Conservation (phyloP, 805 yeast genomes). For the Suhomyces tanzawaensis region DNA sequence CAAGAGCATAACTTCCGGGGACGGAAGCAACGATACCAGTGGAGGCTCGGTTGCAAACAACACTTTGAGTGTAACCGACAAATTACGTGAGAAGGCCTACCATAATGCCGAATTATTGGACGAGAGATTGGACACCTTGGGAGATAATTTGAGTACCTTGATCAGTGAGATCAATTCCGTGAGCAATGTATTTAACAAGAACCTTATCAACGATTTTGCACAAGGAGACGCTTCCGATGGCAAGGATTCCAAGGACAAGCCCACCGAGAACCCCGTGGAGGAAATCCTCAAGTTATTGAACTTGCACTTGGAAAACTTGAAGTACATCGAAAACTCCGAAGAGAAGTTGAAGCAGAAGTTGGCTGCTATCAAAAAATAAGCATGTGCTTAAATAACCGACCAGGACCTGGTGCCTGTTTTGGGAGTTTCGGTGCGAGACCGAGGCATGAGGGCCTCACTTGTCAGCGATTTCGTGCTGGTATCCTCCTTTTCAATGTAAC, state of each 20-base stretch:
- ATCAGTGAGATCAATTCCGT: conserved; percentile 82
- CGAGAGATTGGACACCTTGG: conserved; percentile 74
- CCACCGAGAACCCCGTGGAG: conserved; percentile 46
- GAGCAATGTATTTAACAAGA: conserved; percentile 72
- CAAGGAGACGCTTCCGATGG: conserved; percentile 12
- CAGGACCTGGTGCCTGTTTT: no score
- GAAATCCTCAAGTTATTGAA: conserved; percentile 80
- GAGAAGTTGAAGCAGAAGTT: conserved; percentile 65
- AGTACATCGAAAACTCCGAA: conserved; percentile 79
- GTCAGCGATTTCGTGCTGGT: no score
- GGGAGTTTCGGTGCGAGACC: no score
- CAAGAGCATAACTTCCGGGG: conserved; percentile 23
- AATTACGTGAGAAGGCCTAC: conserved; percentile 86
- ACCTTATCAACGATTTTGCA: conserved; percentile 39
- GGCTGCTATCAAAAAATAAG: conserved; percentile 28
- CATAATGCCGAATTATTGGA: conserved; percentile 81
- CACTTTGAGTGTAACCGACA: conserved; percentile 60
- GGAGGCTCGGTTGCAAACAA: conserved; percentile 23
- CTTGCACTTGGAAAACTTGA: conserved; percentile 84
- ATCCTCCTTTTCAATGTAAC: no score
- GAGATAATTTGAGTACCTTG: conserved; percentile 69
- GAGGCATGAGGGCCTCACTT: no score
- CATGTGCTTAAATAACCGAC: no score
- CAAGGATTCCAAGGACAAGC: conserved; percentile 17
- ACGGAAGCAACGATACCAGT: conserved; percentile 5